Evolutionary conservation across 352 stramenopile genomes (phyloP).

Genomic region (Pythium volutum): DNA sequence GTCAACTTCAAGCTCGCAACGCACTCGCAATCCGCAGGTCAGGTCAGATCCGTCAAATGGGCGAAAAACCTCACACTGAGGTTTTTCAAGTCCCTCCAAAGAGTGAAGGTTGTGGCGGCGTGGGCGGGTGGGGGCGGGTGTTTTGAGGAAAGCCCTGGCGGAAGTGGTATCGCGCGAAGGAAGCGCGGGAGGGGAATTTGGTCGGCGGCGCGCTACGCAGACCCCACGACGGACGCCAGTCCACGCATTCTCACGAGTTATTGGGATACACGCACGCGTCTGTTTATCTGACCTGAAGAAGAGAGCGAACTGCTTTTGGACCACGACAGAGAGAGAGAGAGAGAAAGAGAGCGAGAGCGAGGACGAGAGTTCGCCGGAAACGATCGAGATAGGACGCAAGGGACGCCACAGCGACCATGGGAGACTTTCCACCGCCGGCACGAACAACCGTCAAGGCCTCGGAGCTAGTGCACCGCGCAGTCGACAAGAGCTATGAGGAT

Average conservation of each 20-base stretch:
- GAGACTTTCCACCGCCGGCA: slow-evolving; percentile 63
- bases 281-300: not conserved
- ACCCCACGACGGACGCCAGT: not conserved
- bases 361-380: slow-evolving; percentile 6
- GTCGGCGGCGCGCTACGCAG: not conserved
- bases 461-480: slow-evolving; percentile 72
- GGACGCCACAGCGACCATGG: slow-evolving; percentile 31
- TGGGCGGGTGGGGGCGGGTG: slow-evolving; percentile 19
- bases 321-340: not conserved
- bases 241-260: not conserved
- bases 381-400: not conserved
- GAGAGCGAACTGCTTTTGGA: not conserved
- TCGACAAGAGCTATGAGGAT: slow-evolving; percentile 84
- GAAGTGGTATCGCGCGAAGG: slow-evolving; percentile 13
- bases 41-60: slow-evolving; percentile 1
- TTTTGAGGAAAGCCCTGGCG: slow-evolving; percentile 18
- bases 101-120: slow-evolving; percentile 12
- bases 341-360: not conserved
- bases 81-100: slow-evolving; percentile 17
- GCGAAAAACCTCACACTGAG: slow-evolving; percentile 11
- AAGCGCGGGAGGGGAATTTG: not conserved
- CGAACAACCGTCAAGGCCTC: slow-evolving; percentile 65
- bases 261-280: not conserved
- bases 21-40: not conserved
- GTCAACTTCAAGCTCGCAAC: slow-evolving; percentile 9